Evolutionary conservation across 306 rosid genomes (phyloP), one percentile per base, ranked within the genome.

Genomic region (Sophora flavescens): DNA sequence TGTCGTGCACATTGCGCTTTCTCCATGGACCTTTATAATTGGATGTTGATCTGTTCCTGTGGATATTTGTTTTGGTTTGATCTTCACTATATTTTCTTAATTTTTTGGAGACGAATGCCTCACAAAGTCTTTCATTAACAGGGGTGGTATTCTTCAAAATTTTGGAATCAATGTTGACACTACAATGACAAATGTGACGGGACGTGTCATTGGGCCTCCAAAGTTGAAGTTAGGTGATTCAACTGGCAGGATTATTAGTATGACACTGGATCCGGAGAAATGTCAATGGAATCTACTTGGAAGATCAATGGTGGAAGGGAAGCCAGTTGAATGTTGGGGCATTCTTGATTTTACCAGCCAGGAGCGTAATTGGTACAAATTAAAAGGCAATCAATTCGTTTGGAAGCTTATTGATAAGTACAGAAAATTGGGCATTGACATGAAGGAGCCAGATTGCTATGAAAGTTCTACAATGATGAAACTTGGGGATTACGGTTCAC

Each of bases 171-270:
- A 80, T 32, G 89, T 90, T 45, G 66, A 63, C 70, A 83, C 68
- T 68, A 61, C 78, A 69, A 86, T 92, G 96, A 90, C 91, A 65
- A 26, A 39, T 3, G 90, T 92, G 33, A 65, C n/a, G 0, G 97
- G 89, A 67, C 97, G 97, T 2, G 86, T 92, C n/a, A 82, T 92
- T 68, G 79, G 66, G 15, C 93, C 97, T 28, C 97, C 97, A 38
- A 41, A 11, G 62, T 69, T 92, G 85, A 90, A 81, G 84, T 14
- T 90, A 50, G 81, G 91, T 28, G 67, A 75, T 80, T 22, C 48
- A 8, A 72, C 47, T 56, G 97, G 96, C 15, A 65, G 17, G 72
- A 22, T 32, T 52, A 59, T 33, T 12, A 78, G 13, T 10, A 6
- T 84, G 56, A 6, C 44, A 1, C 77, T 87, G 59, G 85, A 72